phyloP scores from a whole-genome alignment of 2,329 filamentous ascomycete genomes.

The Grosmannia huntii region DNA sequence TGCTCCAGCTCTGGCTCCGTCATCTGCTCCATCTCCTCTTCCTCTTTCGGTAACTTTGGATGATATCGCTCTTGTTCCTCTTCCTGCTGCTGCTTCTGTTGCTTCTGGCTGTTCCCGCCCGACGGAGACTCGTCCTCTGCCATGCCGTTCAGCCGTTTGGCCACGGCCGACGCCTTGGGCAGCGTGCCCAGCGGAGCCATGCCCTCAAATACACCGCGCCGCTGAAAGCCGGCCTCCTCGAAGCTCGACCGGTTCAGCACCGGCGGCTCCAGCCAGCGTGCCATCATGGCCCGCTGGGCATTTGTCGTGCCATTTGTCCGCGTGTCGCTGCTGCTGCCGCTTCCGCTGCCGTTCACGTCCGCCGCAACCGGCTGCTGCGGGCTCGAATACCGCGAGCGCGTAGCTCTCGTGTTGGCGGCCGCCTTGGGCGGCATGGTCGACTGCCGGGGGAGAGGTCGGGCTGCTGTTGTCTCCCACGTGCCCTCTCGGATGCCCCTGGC shows the following conservation, averaged over 20 bases:
- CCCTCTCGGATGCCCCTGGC: neutral
- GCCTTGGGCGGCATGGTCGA: neutral
- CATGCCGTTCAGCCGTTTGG: slow-evolving; percentile 26
- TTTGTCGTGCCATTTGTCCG: slow-evolving; percentile 15
- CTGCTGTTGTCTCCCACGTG: neutral
- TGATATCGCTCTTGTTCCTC: neutral
- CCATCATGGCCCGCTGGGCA: slow-evolving; percentile 36
- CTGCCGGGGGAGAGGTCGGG: no score
- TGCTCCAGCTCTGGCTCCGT: slow-evolving; percentile 11
- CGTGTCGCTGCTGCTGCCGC: neutral
- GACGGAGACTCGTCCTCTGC: slow-evolving; percentile 2
- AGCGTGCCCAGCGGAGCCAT: slow-evolving; percentile 72
- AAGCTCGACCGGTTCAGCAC: slow-evolving; percentile 56
- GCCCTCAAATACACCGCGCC: slow-evolving; percentile 64
- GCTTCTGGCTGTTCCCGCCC: neutral
- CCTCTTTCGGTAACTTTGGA: neutral
- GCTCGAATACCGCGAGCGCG: slow-evolving; percentile 45
- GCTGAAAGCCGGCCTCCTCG: slow-evolving; percentile 61
- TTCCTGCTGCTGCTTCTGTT: neutral
- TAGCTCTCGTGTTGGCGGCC: slow-evolving; percentile 28
- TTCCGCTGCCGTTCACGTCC: slow-evolving; percentile 10
- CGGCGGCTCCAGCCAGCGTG: slow-evolving; percentile 45
- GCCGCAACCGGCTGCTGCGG: slow-evolving; percentile 22
- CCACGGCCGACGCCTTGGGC: slow-evolving; percentile 46
- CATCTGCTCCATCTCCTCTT: neutral